Base-by-base conservation (phyloP, 345 rosid genomes). In the Arabis hirsuta region DNA sequence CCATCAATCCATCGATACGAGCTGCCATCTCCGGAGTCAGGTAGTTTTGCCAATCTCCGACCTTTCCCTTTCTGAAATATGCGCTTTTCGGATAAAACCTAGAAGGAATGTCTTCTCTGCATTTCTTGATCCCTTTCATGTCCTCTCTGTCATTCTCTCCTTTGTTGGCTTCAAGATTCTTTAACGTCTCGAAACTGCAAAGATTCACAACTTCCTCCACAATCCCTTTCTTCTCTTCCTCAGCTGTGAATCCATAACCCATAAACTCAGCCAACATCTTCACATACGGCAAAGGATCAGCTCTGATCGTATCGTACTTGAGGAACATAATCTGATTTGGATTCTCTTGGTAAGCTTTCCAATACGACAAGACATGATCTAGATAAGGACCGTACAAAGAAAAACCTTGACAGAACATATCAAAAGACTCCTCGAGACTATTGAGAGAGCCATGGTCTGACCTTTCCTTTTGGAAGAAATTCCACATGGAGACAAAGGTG, bases 11-110 rank as follows among this genome's bases (percentile, higher is more conserved):
- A 14, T 61, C 71, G 10, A 80, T 6, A 3, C 70, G 71, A 6
- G 55, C 72, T 0, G 27, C 76, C 82, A 79, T 82, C 52, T 72
- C 66, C 0, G 55, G 55, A 10, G 74, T 47, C 24, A 76, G 11
- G 53, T 71, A 81, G 46, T 57, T 70, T 12, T 59, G 12, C 72
- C 77, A 82, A 45, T 73, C 82, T 54, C 85, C 82, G 4, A 76
- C 81, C n/a, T 50, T 45, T 2, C 79, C 82, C 62, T 76, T 69
- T 55, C 77, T 68, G 3, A 72, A 76, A 38, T 24, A 76, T 0
- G 55, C 62, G 4, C 54, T 67, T 22, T 78, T 74, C 9, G 31
- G 1, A 5, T 5, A 12, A 9, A 9, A 6, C 12, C 13, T 5
- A n/a, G 2, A 2, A 22, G 47, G 29, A 1, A 16, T 5, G 5